Evolutionary conservation across 1,139 yeast genomes (phyloP).

Genomic region (Nadsonia starkeyi-henricii): DNA sequence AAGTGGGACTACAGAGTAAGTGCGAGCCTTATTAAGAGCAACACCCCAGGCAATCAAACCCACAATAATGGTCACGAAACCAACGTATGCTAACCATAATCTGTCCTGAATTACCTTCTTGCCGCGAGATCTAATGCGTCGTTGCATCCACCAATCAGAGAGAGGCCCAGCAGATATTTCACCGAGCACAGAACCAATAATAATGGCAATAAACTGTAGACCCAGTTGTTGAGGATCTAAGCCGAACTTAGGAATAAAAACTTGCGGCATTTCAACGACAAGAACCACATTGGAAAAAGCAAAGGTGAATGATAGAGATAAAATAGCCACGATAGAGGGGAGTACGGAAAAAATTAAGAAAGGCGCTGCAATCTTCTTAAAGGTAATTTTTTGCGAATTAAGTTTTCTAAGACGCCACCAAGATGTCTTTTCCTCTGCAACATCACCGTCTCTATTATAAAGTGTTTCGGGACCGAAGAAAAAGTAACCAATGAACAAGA

Average conservation of each 20-base stretch:
- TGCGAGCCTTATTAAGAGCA: constrained; percentile 15
- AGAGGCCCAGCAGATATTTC: constrained; percentile 20
- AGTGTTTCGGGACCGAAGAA: constrained; percentile 11
- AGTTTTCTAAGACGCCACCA: not conserved
- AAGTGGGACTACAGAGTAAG: constrained; percentile 19
- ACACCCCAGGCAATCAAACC: constrained; percentile 22
- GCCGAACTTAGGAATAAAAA: constrained; percentile 16
- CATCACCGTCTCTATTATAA: constrained; percentile 7
- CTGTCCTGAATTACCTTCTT: constrained; percentile 16
- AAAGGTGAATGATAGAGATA: constrained; percentile 16
- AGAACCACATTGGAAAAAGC: constrained; percentile 19
- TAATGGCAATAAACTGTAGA: constrained; percentile 18
- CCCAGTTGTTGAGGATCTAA: constrained; percentile 19
- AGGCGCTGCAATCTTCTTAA: constrained; percentile 4
- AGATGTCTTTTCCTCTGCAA: constrained; percentile 2
- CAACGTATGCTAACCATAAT: constrained; percentile 18
- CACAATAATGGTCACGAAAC: constrained; percentile 16
- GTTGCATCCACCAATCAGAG: constrained; percentile 21
- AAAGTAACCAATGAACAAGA: constrained; percentile 5
- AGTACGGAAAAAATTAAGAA: constrained; percentile 11
- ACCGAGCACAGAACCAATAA: constrained; percentile 20
- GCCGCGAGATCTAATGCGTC: constrained; percentile 12
- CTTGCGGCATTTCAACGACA: constrained; percentile 21
- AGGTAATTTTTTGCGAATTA: constrained; percentile 1
- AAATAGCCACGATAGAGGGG: no score